phyloP scores from a whole-genome alignment of 176 grass and related monocot species.

The Phyllostachys edulis region DNA sequence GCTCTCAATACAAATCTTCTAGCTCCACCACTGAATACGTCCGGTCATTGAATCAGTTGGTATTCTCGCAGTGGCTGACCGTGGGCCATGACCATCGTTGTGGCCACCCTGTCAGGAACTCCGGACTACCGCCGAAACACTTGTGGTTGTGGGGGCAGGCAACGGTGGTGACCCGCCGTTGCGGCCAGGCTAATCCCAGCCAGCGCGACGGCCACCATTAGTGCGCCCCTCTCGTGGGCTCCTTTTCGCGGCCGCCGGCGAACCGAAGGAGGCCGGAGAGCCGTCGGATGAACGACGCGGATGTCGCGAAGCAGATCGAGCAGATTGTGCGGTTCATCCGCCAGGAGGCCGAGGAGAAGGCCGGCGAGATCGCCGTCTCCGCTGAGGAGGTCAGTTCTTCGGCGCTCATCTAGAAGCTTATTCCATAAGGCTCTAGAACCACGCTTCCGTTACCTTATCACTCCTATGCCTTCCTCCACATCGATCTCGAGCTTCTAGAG shows the following conservation, averaged over 20 bases:
- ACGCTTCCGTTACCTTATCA: neutral
- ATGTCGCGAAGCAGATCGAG: conserved; percentile 92
- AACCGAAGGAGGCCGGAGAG: neutral
- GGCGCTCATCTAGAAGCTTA: neutral
- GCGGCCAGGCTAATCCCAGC: neutral
- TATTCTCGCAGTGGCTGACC: no score
- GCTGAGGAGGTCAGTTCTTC: conserved; percentile 70
- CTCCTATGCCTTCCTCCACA: neutral
- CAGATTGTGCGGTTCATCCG: conserved; percentile 97
- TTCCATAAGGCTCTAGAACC: conserved; percentile 5
- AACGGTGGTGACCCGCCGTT: no score
- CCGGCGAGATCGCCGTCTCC: conserved; percentile 92
- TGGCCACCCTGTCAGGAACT: no score
- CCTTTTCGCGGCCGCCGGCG: neutral
- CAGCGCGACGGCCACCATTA: neutral
- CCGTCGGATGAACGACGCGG: conserved; percentile 70
- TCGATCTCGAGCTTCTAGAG: neutral
- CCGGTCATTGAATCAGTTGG: no score
- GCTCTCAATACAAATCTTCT: no score
- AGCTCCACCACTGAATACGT: no score
- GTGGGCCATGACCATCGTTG: no score
- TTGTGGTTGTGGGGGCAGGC: no score
- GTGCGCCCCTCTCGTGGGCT: neutral
- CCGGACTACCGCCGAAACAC: no score
- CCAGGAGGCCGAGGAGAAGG: conserved; percentile 95